A percentile compares a stretch with the other conserved stretches of the same genome.
phyloP scores from a whole-genome alignment of 148 eudicot genomes.

The Rhododendron williamsianum region DNA sequence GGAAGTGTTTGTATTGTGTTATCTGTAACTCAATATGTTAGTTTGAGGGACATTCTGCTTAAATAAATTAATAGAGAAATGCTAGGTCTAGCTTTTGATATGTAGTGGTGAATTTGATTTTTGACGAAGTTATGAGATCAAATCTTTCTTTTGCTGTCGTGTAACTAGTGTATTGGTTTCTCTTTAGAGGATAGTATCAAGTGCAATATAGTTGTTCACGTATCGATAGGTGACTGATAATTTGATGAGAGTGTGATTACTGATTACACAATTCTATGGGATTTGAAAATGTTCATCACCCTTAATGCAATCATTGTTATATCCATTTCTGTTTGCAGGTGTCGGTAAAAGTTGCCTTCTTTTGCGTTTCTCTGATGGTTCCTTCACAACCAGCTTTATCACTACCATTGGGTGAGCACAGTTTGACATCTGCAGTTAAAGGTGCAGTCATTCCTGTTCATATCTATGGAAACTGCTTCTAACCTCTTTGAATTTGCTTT shows the following conservation, averaged over 20 bases:
- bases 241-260: conserved; percentile 1
- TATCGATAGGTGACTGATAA: neutral
- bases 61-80: neutral
- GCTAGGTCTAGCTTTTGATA: neutral
- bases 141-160: neutral
- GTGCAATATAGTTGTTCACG: neutral
- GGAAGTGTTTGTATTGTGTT: neutral
- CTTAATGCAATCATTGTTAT: neutral
- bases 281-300: neutral
- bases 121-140: neutral
- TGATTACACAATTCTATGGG: neutral
- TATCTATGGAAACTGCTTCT: conserved; percentile 2
- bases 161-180: neutral
- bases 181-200: conserved; percentile 1
- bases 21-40: neutral
- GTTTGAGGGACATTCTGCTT: neutral
- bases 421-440: neutral
- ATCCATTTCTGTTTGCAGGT: conserved; percentile 40
- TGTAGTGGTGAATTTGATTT: neutral
- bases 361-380: conserved; percentile 95
- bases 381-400: conserved; percentile 91
- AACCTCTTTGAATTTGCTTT: neutral
- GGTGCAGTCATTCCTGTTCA: neutral
- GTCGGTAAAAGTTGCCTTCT: conserved; percentile 98
- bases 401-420: conserved; percentile 79